Evolutionary conservation across 2,329 filamentous ascomycete species (phyloP), one percentile per base, ranked within the genome.

Genomic region (Polychaeton citri): DNA sequence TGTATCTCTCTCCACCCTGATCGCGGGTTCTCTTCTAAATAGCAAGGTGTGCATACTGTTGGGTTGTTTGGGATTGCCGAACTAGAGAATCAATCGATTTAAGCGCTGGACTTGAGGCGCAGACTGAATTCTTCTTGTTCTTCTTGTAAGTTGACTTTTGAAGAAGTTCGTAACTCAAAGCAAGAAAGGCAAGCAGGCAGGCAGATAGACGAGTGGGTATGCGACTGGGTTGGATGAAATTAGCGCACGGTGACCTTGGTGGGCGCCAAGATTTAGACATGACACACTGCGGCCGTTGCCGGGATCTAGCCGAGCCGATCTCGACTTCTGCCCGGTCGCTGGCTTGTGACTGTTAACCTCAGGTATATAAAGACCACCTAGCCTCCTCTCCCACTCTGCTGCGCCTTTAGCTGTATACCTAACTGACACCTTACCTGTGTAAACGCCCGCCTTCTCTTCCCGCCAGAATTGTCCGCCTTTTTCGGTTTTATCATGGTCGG

Each of bases 1-100:
- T 4, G 24, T 28, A 10, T 28, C 24, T n/a, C n/a, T n/a, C n/a
- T n/a, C n/a, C n/a, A n/a, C n/a, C n/a, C n/a, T n/a, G n/a, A n/a
- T n/a, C n/a, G n/a, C n/a, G n/a, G n/a, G n/a, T n/a, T n/a, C n/a
- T n/a, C n/a, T n/a, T n/a, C n/a, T n/a, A n/a, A n/a, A n/a, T n/a
- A n/a, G n/a, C n/a, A n/a, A 32, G 19, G 39, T 7, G n/a, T 21
- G 34, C 47, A 37, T 43, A 52, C 46, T 45, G 40, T 47, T 43
- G 37, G 34, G 38, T 42, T 42, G 18, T 40, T 35, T 31, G 19
- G 24, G 30, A 32, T 45, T 39, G 37, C 30, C 53, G 77, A 86
- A 87, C 81, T 80, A 72, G 82, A 87, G 81, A 81, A 72, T 86
- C 88, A 96, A 96, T 96, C 88, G 78, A 81, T 93, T 96, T 93